These are phyloP conservation scores for Mycosphaerelloides madeirae DNA, from an alignment of 2,329 filamentous ascomycete genomes.

Conservation along the genomic window DNA sequence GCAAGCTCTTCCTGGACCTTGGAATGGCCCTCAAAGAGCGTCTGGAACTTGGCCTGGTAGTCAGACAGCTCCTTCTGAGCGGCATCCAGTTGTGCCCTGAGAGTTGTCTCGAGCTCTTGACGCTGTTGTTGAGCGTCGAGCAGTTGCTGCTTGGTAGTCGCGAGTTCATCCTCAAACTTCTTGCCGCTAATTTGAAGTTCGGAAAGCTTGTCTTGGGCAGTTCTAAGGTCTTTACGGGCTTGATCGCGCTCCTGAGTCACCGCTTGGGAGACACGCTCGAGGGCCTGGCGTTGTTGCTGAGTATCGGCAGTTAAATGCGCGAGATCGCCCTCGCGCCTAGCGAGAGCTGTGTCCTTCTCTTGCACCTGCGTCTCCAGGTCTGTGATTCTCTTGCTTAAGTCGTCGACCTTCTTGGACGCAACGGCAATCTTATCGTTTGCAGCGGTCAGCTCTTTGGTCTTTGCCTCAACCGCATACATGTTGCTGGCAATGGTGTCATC, in stretches of 20 bases:
- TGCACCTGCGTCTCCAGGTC: slow-evolving; percentile 6
- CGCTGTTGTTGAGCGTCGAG: slow-evolving; percentile 9
- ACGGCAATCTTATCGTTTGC: slow-evolving; percentile 2
- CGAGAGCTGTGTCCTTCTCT: slow-evolving; percentile 3
- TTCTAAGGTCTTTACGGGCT: slow-evolving; percentile 17
- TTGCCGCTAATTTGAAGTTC: slow-evolving; percentile 10
- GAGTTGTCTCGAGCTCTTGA: slow-evolving; percentile 12
- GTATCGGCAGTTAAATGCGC: slow-evolving; percentile 4
- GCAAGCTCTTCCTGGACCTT: slow-evolving; percentile 12
- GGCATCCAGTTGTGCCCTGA: slow-evolving; percentile 10
- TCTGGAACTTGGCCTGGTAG: slow-evolving; percentile 6
- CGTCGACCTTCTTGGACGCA: slow-evolving; percentile 4
- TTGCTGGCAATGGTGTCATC: slow-evolving; percentile 13
- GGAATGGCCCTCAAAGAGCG: slow-evolving; percentile 9
- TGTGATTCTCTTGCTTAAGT: slow-evolving; percentile 5
- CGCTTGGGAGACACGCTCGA: slow-evolving; percentile 18
- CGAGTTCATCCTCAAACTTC: slow-evolving; percentile 10
- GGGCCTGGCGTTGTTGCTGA: slow-evolving; percentile 9
- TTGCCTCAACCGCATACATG: slow-evolving; percentile 14
- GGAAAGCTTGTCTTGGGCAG: slow-evolving; percentile 12
- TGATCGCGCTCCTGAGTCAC: slow-evolving; percentile 22
- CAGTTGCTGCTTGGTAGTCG: slow-evolving; percentile 9
- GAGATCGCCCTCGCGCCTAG: slow-evolving; percentile 5
- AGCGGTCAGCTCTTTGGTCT: slow-evolving; percentile 11
- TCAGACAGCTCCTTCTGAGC: slow-evolving; percentile 7